Percentiles rank a stretch among this genome's conserved stretches.
Conservation (phyloP, 2,329 filamentous ascomycete species). For the Aspergillus fijiensis region DNA sequence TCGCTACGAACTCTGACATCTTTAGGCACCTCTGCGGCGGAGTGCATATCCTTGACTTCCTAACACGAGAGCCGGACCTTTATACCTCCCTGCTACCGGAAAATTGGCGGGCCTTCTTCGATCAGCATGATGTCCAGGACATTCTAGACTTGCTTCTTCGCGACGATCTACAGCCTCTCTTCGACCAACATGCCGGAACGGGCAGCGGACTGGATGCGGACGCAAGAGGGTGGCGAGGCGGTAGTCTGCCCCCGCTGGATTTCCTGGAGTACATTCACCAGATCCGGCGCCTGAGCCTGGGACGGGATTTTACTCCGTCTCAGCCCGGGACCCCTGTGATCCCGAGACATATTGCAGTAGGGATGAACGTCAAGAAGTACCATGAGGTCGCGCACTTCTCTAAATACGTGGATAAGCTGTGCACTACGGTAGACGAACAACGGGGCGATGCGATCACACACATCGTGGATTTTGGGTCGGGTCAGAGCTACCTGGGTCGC, state of each 20-base stretch:
- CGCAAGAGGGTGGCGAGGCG: constrained; percentile 43
- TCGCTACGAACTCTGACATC: constrained; percentile 69
- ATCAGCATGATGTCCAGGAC: constrained; percentile 67
- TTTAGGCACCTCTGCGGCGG: constrained; percentile 91
- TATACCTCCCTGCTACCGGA: constrained; percentile 74
- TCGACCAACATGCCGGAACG: constrained; percentile 15
- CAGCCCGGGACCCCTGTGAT: constrained; percentile 50
- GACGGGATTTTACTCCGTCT: constrained; percentile 56
- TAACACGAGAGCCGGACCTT: constrained; percentile 78
- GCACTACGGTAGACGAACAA: constrained; percentile 54
- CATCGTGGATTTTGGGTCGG: constrained; percentile 92
- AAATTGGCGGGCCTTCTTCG: constrained; percentile 80
- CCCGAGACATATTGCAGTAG: constrained; percentile 71
- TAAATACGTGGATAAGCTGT: constrained; percentile 73
- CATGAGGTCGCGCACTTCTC: constrained; percentile 93
- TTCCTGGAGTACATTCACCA: constrained; percentile 71
- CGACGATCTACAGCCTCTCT: constrained; percentile 62
- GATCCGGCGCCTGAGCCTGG: constrained; percentile 68
- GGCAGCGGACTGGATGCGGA: constrained; percentile 14
- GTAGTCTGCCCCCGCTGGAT: constrained; percentile 50
- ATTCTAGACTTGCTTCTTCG: constrained; percentile 79
- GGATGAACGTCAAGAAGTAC: constrained; percentile 94
- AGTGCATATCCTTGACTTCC: constrained; percentile 96
- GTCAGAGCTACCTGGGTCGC: constrained; percentile 92
- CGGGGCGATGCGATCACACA: constrained; percentile 64